phyloP scores from a whole-genome alignment of 306 rosid species.

The Trichosanthes cucumerina region DNA sequence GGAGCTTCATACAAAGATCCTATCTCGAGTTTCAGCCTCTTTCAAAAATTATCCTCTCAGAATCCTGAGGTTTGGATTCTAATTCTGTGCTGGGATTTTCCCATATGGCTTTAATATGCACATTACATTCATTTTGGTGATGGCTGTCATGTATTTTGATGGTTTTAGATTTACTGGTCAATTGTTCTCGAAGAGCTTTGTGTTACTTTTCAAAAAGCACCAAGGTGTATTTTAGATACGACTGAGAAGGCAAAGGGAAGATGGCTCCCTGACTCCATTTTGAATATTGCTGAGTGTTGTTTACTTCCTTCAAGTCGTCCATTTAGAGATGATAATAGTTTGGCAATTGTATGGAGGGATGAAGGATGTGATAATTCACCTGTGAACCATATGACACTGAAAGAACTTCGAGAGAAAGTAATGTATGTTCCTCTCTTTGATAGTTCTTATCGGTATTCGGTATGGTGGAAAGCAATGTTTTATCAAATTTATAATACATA shows the following conservation, averaged over 20 bases:
- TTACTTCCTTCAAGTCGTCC: slow-evolving; percentile 37
- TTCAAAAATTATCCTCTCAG: slow-evolving; percentile 42
- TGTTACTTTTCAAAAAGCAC: slow-evolving; percentile 42
- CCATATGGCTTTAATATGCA: background rate
- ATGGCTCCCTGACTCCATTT: slow-evolving; percentile 62
- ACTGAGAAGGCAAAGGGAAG: slow-evolving; percentile 43
- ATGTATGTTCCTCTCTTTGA: slow-evolving; percentile 36
- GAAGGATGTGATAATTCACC: slow-evolving; percentile 53
- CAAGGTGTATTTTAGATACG: slow-evolving; percentile 47
- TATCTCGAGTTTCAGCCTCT: slow-evolving; percentile 49
- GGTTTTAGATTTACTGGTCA: slow-evolving; percentile 65
- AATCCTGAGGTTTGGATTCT: slow-evolving; percentile 44
- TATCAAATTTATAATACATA: background rate
- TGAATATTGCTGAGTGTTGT: slow-evolving; percentile 80
- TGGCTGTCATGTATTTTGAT: background rate
- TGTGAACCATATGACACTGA: slow-evolving; percentile 42
- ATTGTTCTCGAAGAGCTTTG: slow-evolving; percentile 57
- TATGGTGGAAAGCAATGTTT: background rate
- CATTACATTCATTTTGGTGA: background rate
- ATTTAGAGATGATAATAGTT: slow-evolving; percentile 40
- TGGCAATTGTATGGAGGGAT: slow-evolving; percentile 73
- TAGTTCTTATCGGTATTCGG: background rate
- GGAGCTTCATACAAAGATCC: slow-evolving; percentile 68
- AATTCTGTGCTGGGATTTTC: background rate
- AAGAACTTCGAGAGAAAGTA: slow-evolving; percentile 62